These are phyloP conservation scores for Perilla frutescens DNA, from an alignment of 257 asterid species.

Conservation along the genomic window DNA sequence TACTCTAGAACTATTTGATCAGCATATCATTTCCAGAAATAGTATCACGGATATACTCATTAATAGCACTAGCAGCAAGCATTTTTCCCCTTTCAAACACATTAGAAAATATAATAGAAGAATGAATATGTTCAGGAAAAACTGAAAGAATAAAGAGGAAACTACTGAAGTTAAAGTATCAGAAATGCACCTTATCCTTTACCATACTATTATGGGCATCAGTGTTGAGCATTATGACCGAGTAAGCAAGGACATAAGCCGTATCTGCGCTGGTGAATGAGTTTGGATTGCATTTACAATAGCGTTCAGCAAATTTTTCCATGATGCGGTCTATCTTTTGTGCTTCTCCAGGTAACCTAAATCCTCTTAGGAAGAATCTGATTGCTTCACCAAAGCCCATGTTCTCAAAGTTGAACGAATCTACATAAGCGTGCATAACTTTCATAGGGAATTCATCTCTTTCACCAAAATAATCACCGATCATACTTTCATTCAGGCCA, in stretches of 20 bases:
- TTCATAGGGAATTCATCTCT: constrained; percentile 94
- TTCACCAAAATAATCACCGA: constrained; percentile 98
- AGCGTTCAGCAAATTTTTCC: constrained; percentile 99
- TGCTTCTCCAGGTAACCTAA: constrained; percentile 98
- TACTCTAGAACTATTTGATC: constrained; percentile 27
- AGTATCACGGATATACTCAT: constrained; percentile 8
- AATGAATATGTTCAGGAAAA: constrained; percentile 12
- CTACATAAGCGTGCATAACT: constrained; percentile 98
- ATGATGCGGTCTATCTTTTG: constrained; percentile 97
- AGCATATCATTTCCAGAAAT: constrained; percentile 8
- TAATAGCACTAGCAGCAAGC: not conserved
- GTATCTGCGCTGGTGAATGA: constrained; percentile 97
- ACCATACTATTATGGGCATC: constrained; percentile 99
- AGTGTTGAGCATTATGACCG: constrained; percentile 98
- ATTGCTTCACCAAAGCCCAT: constrained; percentile 97
- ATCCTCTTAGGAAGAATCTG: constrained; percentile 92
- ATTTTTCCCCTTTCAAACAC: constrained; percentile 24
- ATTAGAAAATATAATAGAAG: not conserved
- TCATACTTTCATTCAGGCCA: constrained; percentile 86
- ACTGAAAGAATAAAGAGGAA: constrained; percentile 23
- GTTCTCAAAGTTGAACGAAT: constrained; percentile 86
- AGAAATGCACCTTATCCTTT: constrained; percentile 85
- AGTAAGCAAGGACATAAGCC: constrained; percentile 97
- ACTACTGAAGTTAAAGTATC: constrained; percentile 17
- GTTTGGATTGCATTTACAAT: constrained; percentile 92